Base-by-base conservation (phyloP, 2,329 filamentous ascomycete genomes). In the Diaporthe citri region DNA sequence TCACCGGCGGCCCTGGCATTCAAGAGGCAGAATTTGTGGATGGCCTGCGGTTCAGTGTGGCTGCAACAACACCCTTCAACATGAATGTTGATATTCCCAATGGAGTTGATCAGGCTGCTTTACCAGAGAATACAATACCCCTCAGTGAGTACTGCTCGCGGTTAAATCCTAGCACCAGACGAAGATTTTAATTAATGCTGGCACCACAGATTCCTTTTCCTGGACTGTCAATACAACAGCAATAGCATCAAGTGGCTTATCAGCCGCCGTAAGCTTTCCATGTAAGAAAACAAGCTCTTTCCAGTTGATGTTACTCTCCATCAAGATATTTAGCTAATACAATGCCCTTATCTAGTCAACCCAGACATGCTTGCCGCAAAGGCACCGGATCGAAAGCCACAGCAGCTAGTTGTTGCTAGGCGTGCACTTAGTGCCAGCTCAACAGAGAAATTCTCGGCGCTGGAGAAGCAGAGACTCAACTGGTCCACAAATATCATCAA, bases 71-170 rank as follows among this genome's bases (percentile, higher is more conserved):
- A 7, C 48, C 64, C 0, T 69, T 69, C 10, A 15, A 48, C 22
- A 55, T 69, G n/a, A 69, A 69, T 22, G 46, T 69, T 15, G 64
- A 69, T n/a, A 69, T 69, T 28, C 48, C 64, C 9, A 69, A 69
- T 15, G 48, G 64, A 1, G 15, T 69, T 12, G 48, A 41, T 1
- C 9, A 41, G 48, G 34, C 31, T 28, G 17, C n/a, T 15, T 41
- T 69, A 4, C 64, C 48, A 41, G 46, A 55, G 6, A 55, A 69
- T 28, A 31, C 64, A 2, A 55, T 69, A 7, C 48, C 48, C 15
- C 48, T 69, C 3, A 69, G 64, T 55, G 12, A 69, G 64, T 41
- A 3, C 12, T 22, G 0, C n/a, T 13, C 20, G 4, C 3, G 7
- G 4, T 28, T 17, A 2, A 17, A 10, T 2, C 8, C 0, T 3